Percentiles rank a stretch among this genome's conserved stretches.
phyloP scores from a whole-genome alignment of 352 stramenopile genomes.

The Pythium pyrilobum region DNA sequence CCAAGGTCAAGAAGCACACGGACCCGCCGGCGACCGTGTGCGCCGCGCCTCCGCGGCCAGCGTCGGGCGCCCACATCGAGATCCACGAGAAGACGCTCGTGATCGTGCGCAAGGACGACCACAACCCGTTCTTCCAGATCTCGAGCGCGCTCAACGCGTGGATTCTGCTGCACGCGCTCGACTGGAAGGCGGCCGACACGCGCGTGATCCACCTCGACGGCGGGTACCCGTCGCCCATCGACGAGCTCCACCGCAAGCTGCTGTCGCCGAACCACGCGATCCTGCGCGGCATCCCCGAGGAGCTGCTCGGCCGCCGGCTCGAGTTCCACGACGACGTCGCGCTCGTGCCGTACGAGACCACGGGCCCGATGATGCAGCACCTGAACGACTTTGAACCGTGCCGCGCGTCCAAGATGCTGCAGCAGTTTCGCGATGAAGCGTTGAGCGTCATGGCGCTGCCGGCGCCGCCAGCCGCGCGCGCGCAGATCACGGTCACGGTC shows the following conservation, averaged over 20 bases:
- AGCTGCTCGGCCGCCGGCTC: slow-evolving; percentile 26
- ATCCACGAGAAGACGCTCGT: slow-evolving; percentile 7
- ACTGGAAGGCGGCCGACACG: background rate
- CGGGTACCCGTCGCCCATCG: slow-evolving; percentile 20
- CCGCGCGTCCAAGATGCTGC: slow-evolving; percentile 40
- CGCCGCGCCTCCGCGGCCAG: background rate
- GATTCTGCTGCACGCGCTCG: slow-evolving; percentile 11
- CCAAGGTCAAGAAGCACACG: slow-evolving; percentile 1
- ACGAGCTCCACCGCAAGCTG: slow-evolving; percentile 19
- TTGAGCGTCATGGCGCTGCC: slow-evolving; percentile 1
- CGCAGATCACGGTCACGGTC: slow-evolving; percentile 14
- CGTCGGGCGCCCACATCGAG: background rate
- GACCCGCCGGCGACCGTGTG: background rate
- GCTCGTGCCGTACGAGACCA: slow-evolving; percentile 44
- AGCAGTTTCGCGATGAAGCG: slow-evolving; percentile 30
- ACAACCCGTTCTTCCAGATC: slow-evolving; percentile 29
- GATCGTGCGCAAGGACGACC: slow-evolving; percentile 20
- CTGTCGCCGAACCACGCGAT: slow-evolving; percentile 12
- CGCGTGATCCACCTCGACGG: slow-evolving; percentile 27
- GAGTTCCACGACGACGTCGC: slow-evolving; percentile 32
- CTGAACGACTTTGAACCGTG: slow-evolving; percentile 61
- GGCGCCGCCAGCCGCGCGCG: background rate
- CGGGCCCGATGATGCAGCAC: slow-evolving; percentile 64
- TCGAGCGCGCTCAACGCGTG: slow-evolving; percentile 19
- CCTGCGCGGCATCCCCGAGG: slow-evolving; percentile 10